Conservation (phyloP, 176 grass and related monocot genomes). For the Rhynchospora tenuis region DNA sequence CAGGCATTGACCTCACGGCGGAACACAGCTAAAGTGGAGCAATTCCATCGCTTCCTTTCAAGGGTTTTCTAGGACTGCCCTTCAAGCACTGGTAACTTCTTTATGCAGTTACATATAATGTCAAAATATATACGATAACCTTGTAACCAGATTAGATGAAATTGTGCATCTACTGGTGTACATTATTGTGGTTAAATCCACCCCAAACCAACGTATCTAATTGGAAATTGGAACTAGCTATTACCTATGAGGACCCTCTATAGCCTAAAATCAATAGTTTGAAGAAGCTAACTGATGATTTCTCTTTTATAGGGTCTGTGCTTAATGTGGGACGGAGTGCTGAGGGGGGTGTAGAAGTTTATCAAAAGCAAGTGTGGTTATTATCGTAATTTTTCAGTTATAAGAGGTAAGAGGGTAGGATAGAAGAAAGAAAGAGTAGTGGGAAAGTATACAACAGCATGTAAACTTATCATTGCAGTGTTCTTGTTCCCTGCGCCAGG, state of each 20-base stretch:
- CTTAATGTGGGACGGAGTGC: background rate
- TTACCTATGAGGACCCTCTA: background rate
- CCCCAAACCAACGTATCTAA: background rate
- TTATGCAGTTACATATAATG: slow-evolving; percentile 7
- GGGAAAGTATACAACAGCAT: slow-evolving; percentile 19
- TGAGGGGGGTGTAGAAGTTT: slow-evolving; percentile 7
- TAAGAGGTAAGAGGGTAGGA: slow-evolving; percentile 10
- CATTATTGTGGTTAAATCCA: background rate
- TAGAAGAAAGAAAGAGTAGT: slow-evolving; percentile 22
- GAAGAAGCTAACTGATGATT: background rate
- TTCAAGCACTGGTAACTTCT: slow-evolving; percentile 43
- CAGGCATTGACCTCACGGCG: slow-evolving; percentile 26
- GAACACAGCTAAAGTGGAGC: slow-evolving; percentile 48
- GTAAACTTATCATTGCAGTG: slow-evolving; percentile 20
- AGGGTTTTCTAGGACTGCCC: slow-evolving; percentile 37
- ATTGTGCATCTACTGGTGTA: background rate
- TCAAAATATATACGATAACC: background rate
- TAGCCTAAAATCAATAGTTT: background rate
- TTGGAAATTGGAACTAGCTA: background rate
- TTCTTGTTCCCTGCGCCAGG: slow-evolving; percentile 19
- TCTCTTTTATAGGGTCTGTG: slow-evolving; percentile 4
- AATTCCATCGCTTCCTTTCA: slow-evolving; percentile 64
- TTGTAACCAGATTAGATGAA: background rate
- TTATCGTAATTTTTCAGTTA: slow-evolving; percentile 19
- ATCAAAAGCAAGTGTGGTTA: slow-evolving; percentile 7